Conservation (phyloP, 768 basidiomycete genomes). For the Lactifluus echinatus region DNA sequence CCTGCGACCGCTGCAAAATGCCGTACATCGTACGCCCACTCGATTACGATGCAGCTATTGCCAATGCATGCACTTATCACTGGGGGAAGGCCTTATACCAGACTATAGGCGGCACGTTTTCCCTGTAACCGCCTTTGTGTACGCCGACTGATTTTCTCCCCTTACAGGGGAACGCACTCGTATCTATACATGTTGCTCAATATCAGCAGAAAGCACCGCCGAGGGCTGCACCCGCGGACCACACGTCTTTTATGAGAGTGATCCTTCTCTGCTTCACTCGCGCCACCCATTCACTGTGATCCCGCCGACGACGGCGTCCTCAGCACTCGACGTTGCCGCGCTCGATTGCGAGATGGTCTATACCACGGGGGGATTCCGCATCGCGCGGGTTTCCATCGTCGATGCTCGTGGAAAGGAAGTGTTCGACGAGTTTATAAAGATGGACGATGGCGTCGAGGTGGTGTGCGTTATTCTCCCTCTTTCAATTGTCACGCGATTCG, state of each 20-base stretch:
- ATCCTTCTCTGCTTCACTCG: slow-evolving; percentile 54
- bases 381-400: slow-evolving; percentile 86
- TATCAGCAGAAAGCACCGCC: slow-evolving; percentile 42
- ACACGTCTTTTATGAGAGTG: slow-evolving; percentile 86
- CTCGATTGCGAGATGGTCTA: slow-evolving; percentile 98
- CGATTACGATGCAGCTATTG: slow-evolving; percentile 31
- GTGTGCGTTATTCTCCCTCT: slow-evolving; percentile 41
- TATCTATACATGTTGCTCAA: slow-evolving; percentile 74
- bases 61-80: slow-evolving; percentile 67
- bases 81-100: slow-evolving; percentile 66
- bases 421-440: slow-evolving; percentile 73
- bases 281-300: slow-evolving; percentile 65
- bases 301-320: slow-evolving; percentile 24
- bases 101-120: slow-evolving; percentile 56
- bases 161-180: slow-evolving; percentile 56
- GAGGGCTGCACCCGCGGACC: slow-evolving; percentile 66
- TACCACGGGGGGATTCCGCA: slow-evolving; percentile 84
- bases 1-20: slow-evolving; percentile 74
- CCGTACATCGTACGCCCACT: slow-evolving; percentile 49
- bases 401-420: slow-evolving; percentile 65
- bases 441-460: slow-evolving; percentile 74
- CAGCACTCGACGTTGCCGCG: slow-evolving; percentile 68
- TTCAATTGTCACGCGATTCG: background rate
- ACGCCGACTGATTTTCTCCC: background rate
- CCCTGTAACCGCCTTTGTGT: background rate